These are phyloP conservation scores for Mytilinidion resinicola DNA, from an alignment of 495 filamentous ascomycete genomes.

Conservation along the genomic window DNA sequence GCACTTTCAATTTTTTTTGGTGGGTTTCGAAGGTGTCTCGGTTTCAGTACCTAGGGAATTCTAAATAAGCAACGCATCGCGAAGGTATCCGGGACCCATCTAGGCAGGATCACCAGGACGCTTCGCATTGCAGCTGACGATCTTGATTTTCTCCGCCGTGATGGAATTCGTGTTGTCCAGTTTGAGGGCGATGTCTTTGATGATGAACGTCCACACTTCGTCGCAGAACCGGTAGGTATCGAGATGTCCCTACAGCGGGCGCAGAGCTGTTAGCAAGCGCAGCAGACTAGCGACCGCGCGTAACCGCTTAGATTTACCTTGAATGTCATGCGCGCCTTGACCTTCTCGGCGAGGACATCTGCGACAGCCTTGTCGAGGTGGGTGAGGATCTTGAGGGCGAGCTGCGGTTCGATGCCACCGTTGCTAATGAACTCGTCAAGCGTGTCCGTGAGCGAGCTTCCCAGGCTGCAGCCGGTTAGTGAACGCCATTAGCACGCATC, in stretches of 20 bases:
- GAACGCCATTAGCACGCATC: neutral
- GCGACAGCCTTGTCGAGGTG: constrained; percentile 89
- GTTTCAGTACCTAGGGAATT: neutral
- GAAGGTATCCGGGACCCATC: neutral
- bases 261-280: constrained; percentile 1
- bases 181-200: constrained; percentile 97
- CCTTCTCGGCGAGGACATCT: constrained; percentile 80
- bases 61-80: neutral
- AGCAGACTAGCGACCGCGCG: neutral
- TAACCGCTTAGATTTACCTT: constrained; percentile 56
- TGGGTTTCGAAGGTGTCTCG: no score
- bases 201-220: constrained; percentile 99
- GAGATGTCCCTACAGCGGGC: constrained; percentile 68
- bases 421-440: constrained; percentile 93
- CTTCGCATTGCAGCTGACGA: constrained; percentile 92
- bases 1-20: no score
- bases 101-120: constrained; percentile 56
- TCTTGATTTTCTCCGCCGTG: constrained; percentile 71
- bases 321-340: constrained; percentile 85
- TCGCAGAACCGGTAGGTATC: constrained; percentile 99
- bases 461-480: constrained; percentile 59
- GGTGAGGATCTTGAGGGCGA: constrained; percentile 93
- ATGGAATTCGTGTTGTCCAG: constrained; percentile 62
- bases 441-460: constrained; percentile 84
- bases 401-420: constrained; percentile 89